Percentiles rank a stretch among this genome's conserved stretches.
Conservation (phyloP, 2,329 filamentous ascomycete species). For the Stachybotrys echinatus region DNA sequence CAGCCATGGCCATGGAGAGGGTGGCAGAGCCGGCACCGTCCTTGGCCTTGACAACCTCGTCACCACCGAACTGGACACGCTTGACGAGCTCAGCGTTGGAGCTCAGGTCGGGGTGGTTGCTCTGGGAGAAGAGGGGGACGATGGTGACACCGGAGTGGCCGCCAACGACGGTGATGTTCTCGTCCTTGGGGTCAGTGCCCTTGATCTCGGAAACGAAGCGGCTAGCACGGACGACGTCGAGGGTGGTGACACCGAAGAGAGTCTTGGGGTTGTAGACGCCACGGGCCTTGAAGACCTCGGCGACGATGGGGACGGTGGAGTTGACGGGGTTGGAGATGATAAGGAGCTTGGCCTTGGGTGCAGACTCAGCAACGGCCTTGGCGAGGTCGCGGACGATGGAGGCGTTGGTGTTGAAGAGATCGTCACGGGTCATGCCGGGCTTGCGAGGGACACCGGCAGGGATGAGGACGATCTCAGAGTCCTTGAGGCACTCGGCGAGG, state of each 20-base stretch:
- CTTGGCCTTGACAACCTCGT: conserved; percentile 99
- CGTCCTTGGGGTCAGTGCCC: conserved; percentile 80
- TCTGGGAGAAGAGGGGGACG: conserved; percentile 94
- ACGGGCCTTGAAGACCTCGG: conserved; percentile 91
- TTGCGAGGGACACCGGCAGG: conserved; percentile 98
- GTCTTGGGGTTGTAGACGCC: conserved; percentile 99
- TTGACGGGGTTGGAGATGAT: conserved; percentile 99
- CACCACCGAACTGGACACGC: conserved; percentile 97
- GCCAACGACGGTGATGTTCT: conserved; percentile 94
- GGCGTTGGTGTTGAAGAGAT: conserved; percentile 99
- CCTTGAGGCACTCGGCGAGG: conserved; percentile 75
- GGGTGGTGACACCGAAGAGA: conserved; percentile 98
- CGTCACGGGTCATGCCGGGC: conserved; percentile 99
- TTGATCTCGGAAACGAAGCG: conserved; percentile 97
- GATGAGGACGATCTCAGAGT: conserved; percentile 90
- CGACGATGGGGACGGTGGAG: conserved; percentile 96
- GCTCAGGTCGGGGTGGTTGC: conserved; percentile 76
- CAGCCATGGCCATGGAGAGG: conserved; percentile 97
- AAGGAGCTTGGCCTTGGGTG: conserved; percentile 90
- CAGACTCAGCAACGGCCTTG: conserved; percentile 84
- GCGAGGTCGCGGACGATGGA: conserved; percentile 98
- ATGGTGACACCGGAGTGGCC: conserved; percentile 98
- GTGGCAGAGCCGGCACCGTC: conserved; percentile 95
- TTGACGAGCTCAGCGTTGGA: conserved; percentile 77
- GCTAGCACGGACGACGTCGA: conserved; percentile 95